Conservation (phyloP, 352 stramenopile species). For the Phytophthora kernoviae region DNA sequence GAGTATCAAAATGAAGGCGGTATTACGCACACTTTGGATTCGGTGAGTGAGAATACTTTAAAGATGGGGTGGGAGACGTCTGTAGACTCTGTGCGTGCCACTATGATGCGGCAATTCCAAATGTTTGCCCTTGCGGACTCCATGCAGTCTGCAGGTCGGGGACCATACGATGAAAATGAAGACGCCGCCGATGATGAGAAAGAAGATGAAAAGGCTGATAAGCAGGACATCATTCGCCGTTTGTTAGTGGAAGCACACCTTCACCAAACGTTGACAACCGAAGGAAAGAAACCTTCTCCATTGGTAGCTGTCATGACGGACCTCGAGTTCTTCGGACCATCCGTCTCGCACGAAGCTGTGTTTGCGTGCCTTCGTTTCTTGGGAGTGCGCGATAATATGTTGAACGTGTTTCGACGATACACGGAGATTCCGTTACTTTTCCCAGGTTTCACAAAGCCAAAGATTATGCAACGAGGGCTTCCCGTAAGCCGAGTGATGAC, state of each 20-base stretch:
- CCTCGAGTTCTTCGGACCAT: conserved; percentile 56
- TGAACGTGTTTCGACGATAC: conserved; percentile 42
- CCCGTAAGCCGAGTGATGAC: conserved; percentile 43
- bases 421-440: conserved; percentile 48
- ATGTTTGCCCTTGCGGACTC: conserved; percentile 30
- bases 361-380: conserved; percentile 45
- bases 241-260: conserved; percentile 45
- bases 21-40: conserved; percentile 32
- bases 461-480: conserved; percentile 42
- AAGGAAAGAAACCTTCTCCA: conserved; percentile 8
- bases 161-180: conserved; percentile 28
- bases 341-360: conserved; percentile 45
- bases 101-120: conserved; percentile 27
- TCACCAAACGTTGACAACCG: conserved; percentile 10
- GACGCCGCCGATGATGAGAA: conserved; percentile 1
- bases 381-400: conserved; percentile 36
- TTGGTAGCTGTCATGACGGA: conserved; percentile 50
- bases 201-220: conserved; percentile 23
- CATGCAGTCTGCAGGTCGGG: conserved; percentile 14
- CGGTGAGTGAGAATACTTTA: conserved; percentile 15
- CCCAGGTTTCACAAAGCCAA: conserved; percentile 30
- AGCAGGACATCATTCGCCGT: conserved; percentile 50
- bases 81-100: conserved; percentile 16
- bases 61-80: conserved; percentile 4
- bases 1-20: conserved; percentile 28